Percentiles rank a stretch among this genome's conserved stretches.
These are phyloP conservation scores for Trypanosoma avium DNA, from an alignment of 208 protist species.

Conservation along the genomic window DNA sequence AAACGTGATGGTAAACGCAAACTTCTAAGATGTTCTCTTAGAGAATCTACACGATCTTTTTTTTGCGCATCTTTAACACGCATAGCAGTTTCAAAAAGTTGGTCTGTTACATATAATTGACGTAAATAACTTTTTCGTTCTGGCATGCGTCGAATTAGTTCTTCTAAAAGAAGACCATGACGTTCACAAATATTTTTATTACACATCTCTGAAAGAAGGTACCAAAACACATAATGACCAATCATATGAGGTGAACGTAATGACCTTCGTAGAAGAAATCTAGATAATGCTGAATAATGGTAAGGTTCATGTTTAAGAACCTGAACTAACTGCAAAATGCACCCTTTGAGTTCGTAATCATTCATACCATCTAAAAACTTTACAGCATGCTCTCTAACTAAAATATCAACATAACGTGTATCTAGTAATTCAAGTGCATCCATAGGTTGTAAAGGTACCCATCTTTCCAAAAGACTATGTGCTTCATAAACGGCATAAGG, in stretches of 20 bases:
- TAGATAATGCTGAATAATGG: slow-evolving; percentile 68
- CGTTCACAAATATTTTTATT: slow-evolving; percentile 67
- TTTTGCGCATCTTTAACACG: slow-evolving; percentile 48
- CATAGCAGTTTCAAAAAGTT: slow-evolving; percentile 61
- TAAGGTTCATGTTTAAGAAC: slow-evolving; percentile 88
- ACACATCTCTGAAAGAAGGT: slow-evolving; percentile 86
- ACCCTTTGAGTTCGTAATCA: slow-evolving; percentile 71
- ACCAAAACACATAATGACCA: slow-evolving; percentile 87
- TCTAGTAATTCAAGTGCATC: slow-evolving; percentile 84
- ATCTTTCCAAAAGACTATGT: slow-evolving; percentile 51
- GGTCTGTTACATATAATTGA: slow-evolving; percentile 60
- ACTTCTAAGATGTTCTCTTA: slow-evolving; percentile 44
- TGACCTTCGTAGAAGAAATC: slow-evolving; percentile 71
- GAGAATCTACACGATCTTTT: slow-evolving; percentile 46
- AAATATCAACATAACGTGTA: slow-evolving; percentile 57
- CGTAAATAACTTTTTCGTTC: slow-evolving; percentile 46
- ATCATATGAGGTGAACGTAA: slow-evolving; percentile 72
- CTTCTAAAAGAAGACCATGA: slow-evolving; percentile 81
- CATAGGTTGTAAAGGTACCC: slow-evolving; percentile 50
- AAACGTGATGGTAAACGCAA: slow-evolving; percentile 62
- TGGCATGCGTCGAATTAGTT: slow-evolving; percentile 69
- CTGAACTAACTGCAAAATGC: slow-evolving; percentile 85
- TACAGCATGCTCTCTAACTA: slow-evolving; percentile 74
- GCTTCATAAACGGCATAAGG: slow-evolving; percentile 64
- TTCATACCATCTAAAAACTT: slow-evolving; percentile 52